A percentile compares a stretch with the other conserved stretches of the same genome.
Evolutionary conservation across 345 rosid species (phyloP).

Genomic region (Microcos paniculata): DNA sequence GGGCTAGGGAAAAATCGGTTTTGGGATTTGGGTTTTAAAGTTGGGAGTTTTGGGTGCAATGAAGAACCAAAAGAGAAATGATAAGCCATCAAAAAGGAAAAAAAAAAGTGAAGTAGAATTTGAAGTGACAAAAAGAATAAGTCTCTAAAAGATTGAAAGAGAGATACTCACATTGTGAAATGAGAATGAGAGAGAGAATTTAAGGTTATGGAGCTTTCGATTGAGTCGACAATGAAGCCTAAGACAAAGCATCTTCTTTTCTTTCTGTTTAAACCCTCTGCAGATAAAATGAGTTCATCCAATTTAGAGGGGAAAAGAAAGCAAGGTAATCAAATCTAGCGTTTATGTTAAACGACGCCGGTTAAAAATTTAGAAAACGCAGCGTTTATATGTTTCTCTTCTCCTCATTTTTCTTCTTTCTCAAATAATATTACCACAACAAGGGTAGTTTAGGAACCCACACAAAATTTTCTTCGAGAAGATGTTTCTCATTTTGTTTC

Average conservation of each 20-base stretch:
- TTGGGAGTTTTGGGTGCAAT: conserved; percentile 22
- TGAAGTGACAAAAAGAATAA: not conserved
- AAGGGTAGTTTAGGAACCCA: no score
- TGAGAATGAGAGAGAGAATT: conserved; percentile 21
- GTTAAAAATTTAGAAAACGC: not conserved
- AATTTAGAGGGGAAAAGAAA: not conserved
- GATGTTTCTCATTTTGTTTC: no score
- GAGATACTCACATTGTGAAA: conserved; percentile 34
- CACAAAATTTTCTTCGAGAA: no score
- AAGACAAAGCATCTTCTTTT: conserved; percentile 15
- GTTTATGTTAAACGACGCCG: not conserved
- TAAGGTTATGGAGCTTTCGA: conserved; percentile 11
- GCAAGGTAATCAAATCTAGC: not conserved
- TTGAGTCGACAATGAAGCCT: conserved; percentile 29
- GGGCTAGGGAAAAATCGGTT: conserved; percentile 18
- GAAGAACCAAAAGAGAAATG: conserved; percentile 43
- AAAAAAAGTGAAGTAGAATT: not conserved
- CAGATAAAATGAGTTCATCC: conserved; percentile 15
- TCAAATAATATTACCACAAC: no score
- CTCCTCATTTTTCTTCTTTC: no score
- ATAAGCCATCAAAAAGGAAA: conserved; percentile 39
- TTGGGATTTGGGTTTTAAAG: conserved; percentile 27
- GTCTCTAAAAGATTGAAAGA: not conserved
- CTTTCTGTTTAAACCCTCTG: not conserved
- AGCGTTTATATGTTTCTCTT: not conserved